Base-by-base conservation (phyloP, 75 land plant species). In the Sequoia sempervirens region DNA sequence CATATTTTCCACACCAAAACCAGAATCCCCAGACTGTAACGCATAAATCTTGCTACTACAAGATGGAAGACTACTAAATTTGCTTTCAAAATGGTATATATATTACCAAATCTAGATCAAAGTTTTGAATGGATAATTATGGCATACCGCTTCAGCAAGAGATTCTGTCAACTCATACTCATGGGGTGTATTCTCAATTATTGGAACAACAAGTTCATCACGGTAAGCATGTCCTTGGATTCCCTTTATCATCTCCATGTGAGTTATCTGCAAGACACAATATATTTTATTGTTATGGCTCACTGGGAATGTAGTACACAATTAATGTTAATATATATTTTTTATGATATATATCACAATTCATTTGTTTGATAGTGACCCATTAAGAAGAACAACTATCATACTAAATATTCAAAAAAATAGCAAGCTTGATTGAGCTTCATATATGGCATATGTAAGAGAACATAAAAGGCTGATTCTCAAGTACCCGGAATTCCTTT, bases 191-290 rank as follows among this genome's bases (percentile, higher is more conserved):
- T 98, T 98, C 83, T 98, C 99, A 83, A 98, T 92, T 36, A 98
- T 98, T 74, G 99, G 99, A 80, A 98, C 86, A 38, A 98, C 97
- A 85, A 98, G 97, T 85, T 98, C 99, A 87, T 98, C 99, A 92
- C 93, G 84, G 84, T 98, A 98, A 46, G 99, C 99, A 92, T 98
- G 99, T 45, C 99, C 99, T 84, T 90, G 86, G 54, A 98, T 96
- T 87, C 99, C 99, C 88, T 98, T 98, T 28, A 98, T 95, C 99
- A 98, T 98, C 83, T 98, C 99, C 99, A 98, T 96, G 84, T 98
- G 99, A 41, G 97, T 96, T 80, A 98, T 96, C 99, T 98, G 86
- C 70, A 89, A 47, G 53, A 52, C 64, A 79, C 37, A 45, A 76
- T 52, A 50, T 2, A 34, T 34, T 32, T 20, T 34, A 52, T 20